These are phyloP conservation scores for Thelephora terrestris DNA, from an alignment of 1,284 basidiomycete species.

Conservation along the genomic window DNA sequence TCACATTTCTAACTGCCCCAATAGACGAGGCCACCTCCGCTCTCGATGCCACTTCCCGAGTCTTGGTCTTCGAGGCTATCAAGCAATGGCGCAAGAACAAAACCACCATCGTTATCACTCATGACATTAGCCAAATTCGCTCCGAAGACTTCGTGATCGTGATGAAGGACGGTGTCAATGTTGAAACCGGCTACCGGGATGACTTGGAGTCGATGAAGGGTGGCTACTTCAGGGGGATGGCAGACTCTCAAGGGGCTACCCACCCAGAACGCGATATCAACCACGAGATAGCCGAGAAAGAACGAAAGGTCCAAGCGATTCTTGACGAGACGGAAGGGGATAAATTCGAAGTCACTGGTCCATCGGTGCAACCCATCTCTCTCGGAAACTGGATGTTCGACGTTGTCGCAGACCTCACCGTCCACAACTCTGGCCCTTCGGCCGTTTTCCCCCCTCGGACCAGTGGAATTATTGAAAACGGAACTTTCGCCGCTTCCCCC, in stretches of 20 bases:
- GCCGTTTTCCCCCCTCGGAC: constrained; percentile 15
- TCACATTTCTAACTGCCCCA: constrained; percentile 1
- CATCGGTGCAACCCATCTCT: constrained; percentile 23
- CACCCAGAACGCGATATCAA: constrained; percentile 20
- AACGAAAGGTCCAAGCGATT: constrained; percentile 28
- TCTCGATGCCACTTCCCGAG: constrained; percentile 80
- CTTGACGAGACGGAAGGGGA: constrained; percentile 26
- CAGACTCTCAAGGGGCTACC: constrained; percentile 33
- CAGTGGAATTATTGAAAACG: constrained; percentile 28
- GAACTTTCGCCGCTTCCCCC: constrained; percentile 20
- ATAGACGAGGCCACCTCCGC: constrained; percentile 97
- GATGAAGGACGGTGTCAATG: constrained; percentile 73
- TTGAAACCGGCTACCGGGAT: constrained; percentile 79
- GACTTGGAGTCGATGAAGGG: constrained; percentile 52
- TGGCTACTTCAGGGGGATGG: constrained; percentile 52
- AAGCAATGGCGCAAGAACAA: constrained; percentile 73
- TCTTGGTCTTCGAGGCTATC: constrained; percentile 85
- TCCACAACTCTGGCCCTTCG: constrained; percentile 12
- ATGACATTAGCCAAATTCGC: constrained; percentile 83
- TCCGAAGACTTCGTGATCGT: constrained; percentile 85
- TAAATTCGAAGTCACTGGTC: constrained; percentile 22
- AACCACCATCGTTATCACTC: constrained; percentile 95
- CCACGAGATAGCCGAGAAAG: constrained; percentile 28
- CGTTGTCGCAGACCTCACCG: constrained; percentile 57
- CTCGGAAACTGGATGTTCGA: constrained; percentile 74